These are phyloP conservation scores for Aspergillus leporis DNA, from an alignment of 495 filamentous ascomycete genomes.

Conservation along the genomic window DNA sequence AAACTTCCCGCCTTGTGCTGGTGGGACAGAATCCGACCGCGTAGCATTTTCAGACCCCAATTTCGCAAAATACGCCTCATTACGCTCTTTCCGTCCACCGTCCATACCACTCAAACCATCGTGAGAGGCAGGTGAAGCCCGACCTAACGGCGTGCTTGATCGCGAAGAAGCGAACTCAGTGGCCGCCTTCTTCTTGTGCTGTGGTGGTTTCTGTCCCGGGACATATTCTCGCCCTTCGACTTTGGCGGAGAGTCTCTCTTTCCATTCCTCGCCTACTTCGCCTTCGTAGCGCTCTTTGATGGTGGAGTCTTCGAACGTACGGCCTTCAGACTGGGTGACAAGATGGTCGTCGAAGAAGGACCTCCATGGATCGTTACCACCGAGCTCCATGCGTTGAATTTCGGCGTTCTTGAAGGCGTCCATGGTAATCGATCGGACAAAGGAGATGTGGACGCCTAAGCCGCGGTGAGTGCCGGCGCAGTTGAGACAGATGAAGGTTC, in stretches of 20 bases:
- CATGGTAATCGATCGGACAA: slow-evolving; percentile 95
- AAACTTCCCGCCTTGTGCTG: slow-evolving; percentile 90
- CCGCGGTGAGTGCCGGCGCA: slow-evolving; percentile 95
- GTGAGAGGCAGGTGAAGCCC: slow-evolving; percentile 35
- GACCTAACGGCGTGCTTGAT: slow-evolving; percentile 36
- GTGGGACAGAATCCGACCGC: slow-evolving; percentile 72
- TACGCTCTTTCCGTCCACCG: slow-evolving; percentile 56
- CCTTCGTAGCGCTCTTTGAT: slow-evolving; percentile 84
- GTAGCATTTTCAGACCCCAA: slow-evolving; percentile 77
- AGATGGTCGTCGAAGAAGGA: slow-evolving; percentile 75
- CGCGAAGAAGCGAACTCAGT: slow-evolving; percentile 27
- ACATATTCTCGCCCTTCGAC: slow-evolving; percentile 84
- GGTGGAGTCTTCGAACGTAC: slow-evolving; percentile 71
- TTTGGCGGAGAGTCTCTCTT: slow-evolving; percentile 83
- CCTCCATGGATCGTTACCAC: slow-evolving; percentile 85
- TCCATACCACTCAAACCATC: slow-evolving; percentile 27
- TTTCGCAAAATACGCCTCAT: slow-evolving; percentile 88
- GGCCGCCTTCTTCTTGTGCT: slow-evolving; percentile 34
- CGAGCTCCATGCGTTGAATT: slow-evolving; percentile 81
- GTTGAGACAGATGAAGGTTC: slow-evolving; percentile 93
- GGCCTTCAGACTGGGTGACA: slow-evolving; percentile 57
- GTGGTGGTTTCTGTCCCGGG: slow-evolving; percentile 54
- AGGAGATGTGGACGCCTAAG: slow-evolving; percentile 96
- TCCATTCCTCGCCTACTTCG: slow-evolving; percentile 90
- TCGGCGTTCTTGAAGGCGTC: slow-evolving; percentile 91